These are phyloP conservation scores for Yueomyces sp. DNA, from an alignment of 1,139 yeast genomes.

Conservation along the genomic window DNA sequence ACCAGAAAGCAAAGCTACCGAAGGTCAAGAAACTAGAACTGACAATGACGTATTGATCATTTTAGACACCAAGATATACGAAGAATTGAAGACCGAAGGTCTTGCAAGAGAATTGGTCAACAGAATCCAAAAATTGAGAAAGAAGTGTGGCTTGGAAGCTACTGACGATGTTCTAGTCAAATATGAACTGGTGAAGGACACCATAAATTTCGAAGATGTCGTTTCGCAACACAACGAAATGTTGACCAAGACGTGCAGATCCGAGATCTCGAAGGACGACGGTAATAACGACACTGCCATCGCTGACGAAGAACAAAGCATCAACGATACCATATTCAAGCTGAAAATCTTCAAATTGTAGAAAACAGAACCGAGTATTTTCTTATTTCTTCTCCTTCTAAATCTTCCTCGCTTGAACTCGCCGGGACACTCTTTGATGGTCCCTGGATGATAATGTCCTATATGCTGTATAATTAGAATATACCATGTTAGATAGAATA, in stretches of 20 bases:
- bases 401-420: no score
- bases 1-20: constrained; percentile 47
- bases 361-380: neutral
- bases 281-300: constrained; percentile 35
- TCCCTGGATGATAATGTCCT: no score
- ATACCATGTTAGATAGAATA: no score
- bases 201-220: constrained; percentile 54
- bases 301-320: constrained; percentile 82
- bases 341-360: constrained; percentile 57
- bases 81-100: constrained; percentile 87
- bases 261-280: constrained; percentile 27
- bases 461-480: no score
- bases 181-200: constrained; percentile 58
- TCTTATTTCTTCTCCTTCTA: no score
- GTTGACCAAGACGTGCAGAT: constrained; percentile 64
- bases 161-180: constrained; percentile 91
- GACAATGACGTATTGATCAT: constrained; percentile 81
- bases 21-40: constrained; percentile 76
- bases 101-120: constrained; percentile 91
- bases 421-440: no score
- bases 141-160: constrained; percentile 88
- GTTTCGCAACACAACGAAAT: constrained; percentile 53
- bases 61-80: constrained; percentile 76
- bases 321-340: constrained; percentile 73
- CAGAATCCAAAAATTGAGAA: constrained; percentile 95